Evolutionary conservation across 1,284 basidiomycete genomes (phyloP).

Genomic region (Ceratobasidium papillatum): DNA sequence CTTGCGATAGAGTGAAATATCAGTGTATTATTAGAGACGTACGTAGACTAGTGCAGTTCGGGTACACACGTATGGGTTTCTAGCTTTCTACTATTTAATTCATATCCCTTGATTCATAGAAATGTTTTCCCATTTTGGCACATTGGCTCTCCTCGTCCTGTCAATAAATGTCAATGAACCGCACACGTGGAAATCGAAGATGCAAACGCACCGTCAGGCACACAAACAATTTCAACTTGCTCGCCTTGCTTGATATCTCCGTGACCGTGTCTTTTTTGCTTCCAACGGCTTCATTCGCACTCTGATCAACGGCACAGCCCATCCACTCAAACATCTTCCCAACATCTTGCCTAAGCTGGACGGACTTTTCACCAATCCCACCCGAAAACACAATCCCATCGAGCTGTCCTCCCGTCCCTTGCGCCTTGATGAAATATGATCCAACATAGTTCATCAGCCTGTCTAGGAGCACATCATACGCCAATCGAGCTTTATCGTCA

Average conservation of each 20-base stretch:
- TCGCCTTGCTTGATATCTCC: slow-evolving; percentile 51
- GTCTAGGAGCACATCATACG: slow-evolving; percentile 80
- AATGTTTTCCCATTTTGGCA: slow-evolving; percentile 44
- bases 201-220: slow-evolving; percentile 54
- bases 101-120: slow-evolving; percentile 24
- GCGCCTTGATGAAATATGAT: slow-evolving; percentile 76
- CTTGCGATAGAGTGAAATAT: neutral
- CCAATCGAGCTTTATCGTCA: slow-evolving; percentile 51
- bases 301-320: slow-evolving; percentile 62
- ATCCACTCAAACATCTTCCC: slow-evolving; percentile 64
- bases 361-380: slow-evolving; percentile 82
- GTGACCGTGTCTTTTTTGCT: slow-evolving; percentile 49
- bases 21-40: neutral
- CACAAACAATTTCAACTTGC: slow-evolving; percentile 54
- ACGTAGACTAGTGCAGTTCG: slow-evolving; percentile 3
- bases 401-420: slow-evolving; percentile 57
- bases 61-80: neutral
- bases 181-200: neutral
- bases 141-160: slow-evolving; percentile 56
- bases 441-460: slow-evolving; percentile 76
- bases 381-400: slow-evolving; percentile 87
- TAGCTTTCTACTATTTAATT: slow-evolving; percentile 24
- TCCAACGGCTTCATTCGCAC: slow-evolving; percentile 55
- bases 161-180: slow-evolving; percentile 12
- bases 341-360: slow-evolving; percentile 67